These are phyloP conservation scores for Fusarium graminum DNA, from an alignment of 2,329 filamentous ascomycete species.

Conservation along the genomic window DNA sequence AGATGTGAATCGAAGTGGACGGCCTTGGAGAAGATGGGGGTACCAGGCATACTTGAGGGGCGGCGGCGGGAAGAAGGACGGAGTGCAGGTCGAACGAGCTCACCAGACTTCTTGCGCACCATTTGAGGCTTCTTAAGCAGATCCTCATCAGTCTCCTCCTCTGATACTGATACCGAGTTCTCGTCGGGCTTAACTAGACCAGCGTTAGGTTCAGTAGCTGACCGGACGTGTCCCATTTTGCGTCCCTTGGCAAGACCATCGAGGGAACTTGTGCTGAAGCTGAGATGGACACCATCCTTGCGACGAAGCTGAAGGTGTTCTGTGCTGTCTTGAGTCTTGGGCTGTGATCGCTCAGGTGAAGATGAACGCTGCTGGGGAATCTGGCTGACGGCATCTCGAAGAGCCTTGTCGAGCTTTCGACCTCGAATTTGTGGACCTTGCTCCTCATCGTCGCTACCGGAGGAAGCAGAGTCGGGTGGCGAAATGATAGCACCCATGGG, in stretches of 20 bases:
- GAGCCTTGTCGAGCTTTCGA: slow-evolving; percentile 69
- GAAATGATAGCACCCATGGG: slow-evolving; percentile 89
- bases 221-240: slow-evolving; percentile 64
- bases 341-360: slow-evolving; percentile 62
- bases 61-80: slow-evolving; percentile 82
- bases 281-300: slow-evolving; percentile 57
- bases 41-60: slow-evolving; percentile 97
- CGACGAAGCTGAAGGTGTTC: slow-evolving; percentile 54
- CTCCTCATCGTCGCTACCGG: slow-evolving; percentile 90
- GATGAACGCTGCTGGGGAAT: slow-evolving; percentile 66
- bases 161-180: slow-evolving; percentile 65
- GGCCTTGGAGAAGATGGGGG: slow-evolving; percentile 93
- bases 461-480: slow-evolving; percentile 85
- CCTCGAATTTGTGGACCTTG: slow-evolving; percentile 63
- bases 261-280: slow-evolving; percentile 62
- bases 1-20: slow-evolving; percentile 99
- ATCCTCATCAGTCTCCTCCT: slow-evolving; percentile 74
- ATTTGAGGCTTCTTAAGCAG: slow-evolving; percentile 82
- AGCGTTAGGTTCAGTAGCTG: slow-evolving; percentile 67
- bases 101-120: slow-evolving; percentile 97
- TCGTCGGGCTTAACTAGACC: slow-evolving; percentile 61
- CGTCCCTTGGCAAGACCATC: slow-evolving; percentile 58
- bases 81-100: slow-evolving; percentile 92
- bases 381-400: slow-evolving; percentile 85
- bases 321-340: slow-evolving; percentile 60